Evolutionary conservation across 2,329 filamentous ascomycete species (phyloP).

Genomic region (Balansia obtecta): DNA sequence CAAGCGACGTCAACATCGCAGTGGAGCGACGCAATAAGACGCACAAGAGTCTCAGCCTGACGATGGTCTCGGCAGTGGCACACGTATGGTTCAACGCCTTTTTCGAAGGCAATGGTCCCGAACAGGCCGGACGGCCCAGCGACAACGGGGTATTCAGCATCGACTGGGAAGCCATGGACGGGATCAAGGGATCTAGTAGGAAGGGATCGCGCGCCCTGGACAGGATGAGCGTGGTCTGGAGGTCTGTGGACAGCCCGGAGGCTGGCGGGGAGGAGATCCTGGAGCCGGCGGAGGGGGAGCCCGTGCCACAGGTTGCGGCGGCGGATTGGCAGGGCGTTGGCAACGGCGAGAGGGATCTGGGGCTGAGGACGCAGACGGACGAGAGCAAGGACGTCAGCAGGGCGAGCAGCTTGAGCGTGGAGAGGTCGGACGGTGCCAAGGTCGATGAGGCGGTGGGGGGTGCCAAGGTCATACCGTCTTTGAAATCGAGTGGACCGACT

Average conservation of each 20-base stretch:
- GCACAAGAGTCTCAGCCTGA: constrained; percentile 63
- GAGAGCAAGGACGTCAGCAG: constrained; percentile 56
- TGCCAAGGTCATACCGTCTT: constrained; percentile 14
- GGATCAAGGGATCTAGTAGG: constrained; percentile 76
- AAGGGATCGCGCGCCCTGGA: constrained; percentile 80
- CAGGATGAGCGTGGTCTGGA: constrained; percentile 76
- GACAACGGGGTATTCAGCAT: constrained; percentile 52
- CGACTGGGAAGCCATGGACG: constrained; percentile 65
- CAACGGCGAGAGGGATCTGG: constrained; percentile 48
- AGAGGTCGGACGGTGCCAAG: constrained; percentile 8
- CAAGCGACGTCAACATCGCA: constrained; percentile 80
- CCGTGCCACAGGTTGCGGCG: constrained; percentile 55
- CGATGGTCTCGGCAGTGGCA: constrained; percentile 84
- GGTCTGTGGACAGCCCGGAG: constrained; percentile 23
- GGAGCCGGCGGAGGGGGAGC: constrained; percentile 54
- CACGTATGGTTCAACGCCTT: constrained; percentile 96
- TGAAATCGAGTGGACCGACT: constrained; percentile 23
- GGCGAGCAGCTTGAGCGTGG: constrained; percentile 51
- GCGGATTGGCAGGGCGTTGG: constrained; percentile 61
- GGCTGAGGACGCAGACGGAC: constrained; percentile 52
- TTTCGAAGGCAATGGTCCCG: constrained; percentile 73
- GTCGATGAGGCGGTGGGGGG: constrained; percentile 5
- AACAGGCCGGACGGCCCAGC: constrained; percentile 51
- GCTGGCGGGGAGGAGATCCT: constrained; percentile 25
- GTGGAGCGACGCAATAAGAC: constrained; percentile 78